Conservation (phyloP, 148 eudicot genomes). For the Fagopyrum esculentum region DNA sequence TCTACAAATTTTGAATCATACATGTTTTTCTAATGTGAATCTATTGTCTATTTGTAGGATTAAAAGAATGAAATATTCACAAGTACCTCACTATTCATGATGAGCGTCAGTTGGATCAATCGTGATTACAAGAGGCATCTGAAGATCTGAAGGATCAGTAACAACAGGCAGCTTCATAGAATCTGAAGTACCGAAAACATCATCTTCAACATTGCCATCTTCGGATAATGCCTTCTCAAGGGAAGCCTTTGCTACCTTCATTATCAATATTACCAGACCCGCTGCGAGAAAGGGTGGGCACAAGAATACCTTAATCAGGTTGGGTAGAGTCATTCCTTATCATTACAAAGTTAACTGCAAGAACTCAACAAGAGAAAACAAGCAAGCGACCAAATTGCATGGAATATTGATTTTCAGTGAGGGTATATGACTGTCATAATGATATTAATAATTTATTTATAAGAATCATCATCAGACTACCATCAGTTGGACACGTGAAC, state of each 20-base stretch:
- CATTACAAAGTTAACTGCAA: background rate
- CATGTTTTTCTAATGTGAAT: slow-evolving; percentile 7
- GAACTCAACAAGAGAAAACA: background rate
- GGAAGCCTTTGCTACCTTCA: slow-evolving; percentile 72
- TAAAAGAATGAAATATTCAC: slow-evolving; percentile 21
- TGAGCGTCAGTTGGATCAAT: slow-evolving; percentile 36
- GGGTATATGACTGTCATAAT: background rate
- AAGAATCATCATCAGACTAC: background rate
- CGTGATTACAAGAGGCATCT: slow-evolving; percentile 60
- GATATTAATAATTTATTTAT: background rate
- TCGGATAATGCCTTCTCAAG: slow-evolving; percentile 77
- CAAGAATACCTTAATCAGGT: background rate
- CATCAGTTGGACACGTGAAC: background rate
- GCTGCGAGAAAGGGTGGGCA: slow-evolving; percentile 28
- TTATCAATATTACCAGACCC: slow-evolving; percentile 46
- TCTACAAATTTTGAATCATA: slow-evolving; percentile 2
- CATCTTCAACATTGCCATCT: slow-evolving; percentile 40
- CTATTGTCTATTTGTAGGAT: slow-evolving; percentile 1
- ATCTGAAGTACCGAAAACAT: slow-evolving; percentile 26
- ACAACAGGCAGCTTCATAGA: slow-evolving; percentile 29
- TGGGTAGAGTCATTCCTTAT: background rate
- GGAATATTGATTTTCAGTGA: background rate
- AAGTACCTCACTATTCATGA: slow-evolving; percentile 24
- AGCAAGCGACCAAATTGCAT: background rate
- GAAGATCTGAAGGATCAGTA: slow-evolving; percentile 35